Percentiles rank a stretch among this genome's conserved stretches.
Evolutionary conservation across 495 filamentous ascomycete genomes (phyloP).

Genomic region (Darksidea phi): DNA sequence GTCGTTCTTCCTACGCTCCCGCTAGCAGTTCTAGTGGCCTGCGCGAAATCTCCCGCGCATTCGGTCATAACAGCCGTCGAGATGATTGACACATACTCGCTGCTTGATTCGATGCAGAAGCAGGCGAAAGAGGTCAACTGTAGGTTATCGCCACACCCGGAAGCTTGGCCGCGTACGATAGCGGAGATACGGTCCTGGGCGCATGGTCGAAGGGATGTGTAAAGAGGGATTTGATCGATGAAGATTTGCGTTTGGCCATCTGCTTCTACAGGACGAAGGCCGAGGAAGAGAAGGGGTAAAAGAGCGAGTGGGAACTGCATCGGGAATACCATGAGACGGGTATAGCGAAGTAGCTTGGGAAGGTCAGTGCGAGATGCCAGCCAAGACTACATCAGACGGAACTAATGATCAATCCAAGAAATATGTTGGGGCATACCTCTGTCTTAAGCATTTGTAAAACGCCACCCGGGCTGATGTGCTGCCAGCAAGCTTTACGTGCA

Average conservation of each 20-base stretch:
- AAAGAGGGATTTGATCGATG: conserved; percentile 7
- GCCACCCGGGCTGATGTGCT: no score
- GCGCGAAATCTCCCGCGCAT: background rate
- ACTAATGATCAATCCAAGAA: no score
- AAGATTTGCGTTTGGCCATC: background rate
- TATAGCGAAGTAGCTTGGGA: no score
- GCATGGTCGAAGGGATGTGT: background rate
- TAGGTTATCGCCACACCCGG: conserved; percentile 3
- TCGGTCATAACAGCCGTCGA: conserved; percentile 2
- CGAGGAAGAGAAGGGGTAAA: background rate
- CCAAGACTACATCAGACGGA: no score
- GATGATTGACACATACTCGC: conserved; percentile 1
- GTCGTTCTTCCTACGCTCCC: background rate
- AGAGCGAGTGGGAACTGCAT: background rate
- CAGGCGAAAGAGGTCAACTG: conserved; percentile 7
- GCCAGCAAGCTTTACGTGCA: no score
- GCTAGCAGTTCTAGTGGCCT: background rate
- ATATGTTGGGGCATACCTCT: no score
- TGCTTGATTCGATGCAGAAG: conserved; percentile 2
- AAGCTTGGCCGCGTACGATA: background rate
- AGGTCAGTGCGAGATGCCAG: no score
- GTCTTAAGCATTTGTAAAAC: no score
- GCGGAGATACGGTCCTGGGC: background rate
- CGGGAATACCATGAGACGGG: background rate
- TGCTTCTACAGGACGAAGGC: background rate